Evolutionary conservation across 306 rosid genomes (phyloP).

Genomic region (Leucaena leucocephala): DNA sequence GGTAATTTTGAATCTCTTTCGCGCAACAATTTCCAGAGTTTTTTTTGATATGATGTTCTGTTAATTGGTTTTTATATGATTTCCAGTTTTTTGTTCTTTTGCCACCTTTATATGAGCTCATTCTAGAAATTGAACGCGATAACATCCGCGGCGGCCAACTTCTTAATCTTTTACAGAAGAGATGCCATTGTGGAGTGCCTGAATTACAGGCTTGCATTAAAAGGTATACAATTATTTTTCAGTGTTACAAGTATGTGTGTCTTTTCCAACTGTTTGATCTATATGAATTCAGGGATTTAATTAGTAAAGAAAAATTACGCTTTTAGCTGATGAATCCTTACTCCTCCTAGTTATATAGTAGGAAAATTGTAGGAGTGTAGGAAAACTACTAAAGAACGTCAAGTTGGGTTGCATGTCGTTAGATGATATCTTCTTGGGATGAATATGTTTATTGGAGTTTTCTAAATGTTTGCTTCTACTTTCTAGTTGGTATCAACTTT

Average conservation of each 20-base stretch:
- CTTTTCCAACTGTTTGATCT: conserved; percentile 27
- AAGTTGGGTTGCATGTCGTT: conserved; percentile 27
- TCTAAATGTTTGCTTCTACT: neutral
- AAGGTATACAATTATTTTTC: conserved; percentile 56
- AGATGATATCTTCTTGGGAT: conserved; percentile 5
- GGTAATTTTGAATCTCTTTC: conserved; percentile 43
- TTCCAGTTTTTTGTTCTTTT: conserved; percentile 82
- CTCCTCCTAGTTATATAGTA: neutral
- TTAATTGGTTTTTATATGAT: neutral
- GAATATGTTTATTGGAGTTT: neutral
- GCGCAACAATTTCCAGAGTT: neutral
- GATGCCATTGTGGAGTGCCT: conserved; percentile 97
- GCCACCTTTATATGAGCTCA: conserved; percentile 82
- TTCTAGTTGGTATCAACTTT: conserved; percentile 3
- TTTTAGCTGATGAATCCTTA: conserved; percentile 9
- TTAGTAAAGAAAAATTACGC: neutral
- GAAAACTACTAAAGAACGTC: neutral
- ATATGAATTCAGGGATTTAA: neutral
- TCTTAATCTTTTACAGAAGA: conserved; percentile 80
- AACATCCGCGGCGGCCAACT: conserved; percentile 90
- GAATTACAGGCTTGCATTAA: conserved; percentile 94
- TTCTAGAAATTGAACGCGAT: conserved; percentile 83
- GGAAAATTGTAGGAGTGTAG: conserved; percentile 1
- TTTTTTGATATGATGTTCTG: conserved; percentile 16
- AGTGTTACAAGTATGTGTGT: conserved; percentile 13